These are phyloP conservation scores for Podila horticola DNA, from an alignment of 192 early-diverging fungal genomes.

Conservation along the genomic window DNA sequence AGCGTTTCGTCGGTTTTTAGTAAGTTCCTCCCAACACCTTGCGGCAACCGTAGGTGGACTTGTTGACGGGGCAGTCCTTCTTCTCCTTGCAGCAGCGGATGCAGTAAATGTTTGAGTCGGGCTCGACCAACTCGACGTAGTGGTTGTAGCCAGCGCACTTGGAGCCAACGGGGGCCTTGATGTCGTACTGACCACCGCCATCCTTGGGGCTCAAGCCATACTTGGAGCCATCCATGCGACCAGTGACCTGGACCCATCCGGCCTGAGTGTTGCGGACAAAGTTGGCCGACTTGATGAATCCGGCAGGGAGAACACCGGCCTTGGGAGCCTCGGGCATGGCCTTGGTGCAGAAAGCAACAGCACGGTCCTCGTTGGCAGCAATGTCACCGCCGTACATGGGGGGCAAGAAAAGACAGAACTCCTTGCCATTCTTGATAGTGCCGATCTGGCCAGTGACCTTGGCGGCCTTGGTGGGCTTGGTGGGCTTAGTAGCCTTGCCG, in stretches of 20 bases:
- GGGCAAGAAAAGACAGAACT: conserved; percentile 64
- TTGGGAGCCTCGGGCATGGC: conserved; percentile 51
- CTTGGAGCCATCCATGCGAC: conserved; percentile 53
- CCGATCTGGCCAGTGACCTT: conserved; percentile 21
- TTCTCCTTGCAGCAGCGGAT: conserved; percentile 56
- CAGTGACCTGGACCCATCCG: conserved; percentile 63
- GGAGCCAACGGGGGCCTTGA: conserved; percentile 55
- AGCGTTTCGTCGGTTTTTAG: neutral
- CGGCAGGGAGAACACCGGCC: conserved; percentile 40
- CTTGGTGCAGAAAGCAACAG: conserved; percentile 51
- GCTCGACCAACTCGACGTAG: conserved; percentile 67
- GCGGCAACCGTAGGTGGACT: conserved; percentile 43
- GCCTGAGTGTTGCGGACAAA: conserved; percentile 22
- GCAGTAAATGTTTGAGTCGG: conserved; percentile 57
- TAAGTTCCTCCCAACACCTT: conserved; percentile 40
- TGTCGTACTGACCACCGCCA: conserved; percentile 64
- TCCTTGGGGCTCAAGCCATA: conserved; percentile 52
- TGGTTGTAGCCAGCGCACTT: conserved; percentile 57
- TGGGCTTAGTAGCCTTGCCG: neutral
- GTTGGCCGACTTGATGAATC: conserved; percentile 59
- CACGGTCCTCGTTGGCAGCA: conserved; percentile 55
- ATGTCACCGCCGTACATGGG: conserved; percentile 51
- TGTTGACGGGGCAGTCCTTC: conserved; percentile 44
- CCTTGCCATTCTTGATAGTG: conserved; percentile 25
- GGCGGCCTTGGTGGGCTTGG: neutral